Percentiles rank a stretch among this genome's conserved stretches.
Conservation (phyloP, 2,329 filamentous ascomycete genomes). For the Pseudocercospora fuligena region DNA sequence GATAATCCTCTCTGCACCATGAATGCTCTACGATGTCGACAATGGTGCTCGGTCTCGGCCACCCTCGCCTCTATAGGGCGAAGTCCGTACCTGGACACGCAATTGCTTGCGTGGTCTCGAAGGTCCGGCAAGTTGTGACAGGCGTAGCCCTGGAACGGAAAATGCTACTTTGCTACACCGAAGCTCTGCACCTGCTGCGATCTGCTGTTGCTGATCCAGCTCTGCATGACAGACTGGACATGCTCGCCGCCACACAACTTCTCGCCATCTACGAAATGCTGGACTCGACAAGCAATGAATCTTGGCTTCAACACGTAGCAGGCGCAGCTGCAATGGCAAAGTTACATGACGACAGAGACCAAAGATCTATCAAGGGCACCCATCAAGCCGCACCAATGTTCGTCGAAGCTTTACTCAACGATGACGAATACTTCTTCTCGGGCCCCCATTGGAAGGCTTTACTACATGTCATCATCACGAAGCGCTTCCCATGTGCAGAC, state of each 20-base stretch:
- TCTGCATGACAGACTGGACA: constrained; percentile 18
- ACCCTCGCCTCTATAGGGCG: constrained; percentile 12
- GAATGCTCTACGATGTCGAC: constrained; percentile 22
- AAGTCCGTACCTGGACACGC: constrained; percentile 22
- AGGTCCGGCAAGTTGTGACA: constrained; percentile 22
- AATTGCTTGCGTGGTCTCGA: constrained; percentile 23
- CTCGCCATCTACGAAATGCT: constrained; percentile 25
- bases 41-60: constrained; percentile 21
- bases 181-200: constrained; percentile 20
- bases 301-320: constrained; percentile 21
- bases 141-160: constrained; percentile 14
- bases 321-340: constrained; percentile 24
- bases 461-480: constrained; percentile 14
- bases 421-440: constrained; percentile 21
- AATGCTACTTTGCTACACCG: constrained; percentile 18
- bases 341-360: constrained; percentile 5
- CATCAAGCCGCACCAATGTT: constrained; percentile 24
- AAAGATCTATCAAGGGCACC: not conserved
- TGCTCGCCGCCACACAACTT: constrained; percentile 23
- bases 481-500: constrained; percentile 14
- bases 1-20: constrained; percentile 15
- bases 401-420: constrained; percentile 23
- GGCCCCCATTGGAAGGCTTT: constrained; percentile 22
- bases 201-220: constrained; percentile 18
- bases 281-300: constrained; percentile 14